phyloP scores from a whole-genome alignment of 192 early-diverging fungal genomes.

The Coemansia sp. region DNA sequence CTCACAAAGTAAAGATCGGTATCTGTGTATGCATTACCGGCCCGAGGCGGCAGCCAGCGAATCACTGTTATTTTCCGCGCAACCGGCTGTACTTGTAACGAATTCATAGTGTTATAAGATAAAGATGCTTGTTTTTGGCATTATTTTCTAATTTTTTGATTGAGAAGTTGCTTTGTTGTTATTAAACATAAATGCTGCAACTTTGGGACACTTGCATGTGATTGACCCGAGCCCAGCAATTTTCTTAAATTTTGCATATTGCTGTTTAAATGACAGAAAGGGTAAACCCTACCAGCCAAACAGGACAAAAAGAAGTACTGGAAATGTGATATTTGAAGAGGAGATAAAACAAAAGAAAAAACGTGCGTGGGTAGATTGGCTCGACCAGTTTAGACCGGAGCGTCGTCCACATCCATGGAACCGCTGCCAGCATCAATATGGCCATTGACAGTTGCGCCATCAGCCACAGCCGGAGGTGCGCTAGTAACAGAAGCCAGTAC shows the following conservation, averaged over 20 bases:
- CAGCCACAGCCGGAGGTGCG: not conserved
- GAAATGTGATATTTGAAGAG: not conserved
- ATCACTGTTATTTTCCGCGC: slow-evolving; percentile 36
- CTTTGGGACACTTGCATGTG: not conserved
- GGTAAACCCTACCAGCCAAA: not conserved
- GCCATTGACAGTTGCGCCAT: not conserved
- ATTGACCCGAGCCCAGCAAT: not conserved
- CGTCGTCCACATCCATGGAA: slow-evolving; percentile 14
- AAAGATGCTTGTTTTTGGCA: not conserved
- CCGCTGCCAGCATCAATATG: not conserved
- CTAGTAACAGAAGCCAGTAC: not conserved
- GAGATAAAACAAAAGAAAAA: not conserved
- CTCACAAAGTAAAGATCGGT: slow-evolving; percentile 38
- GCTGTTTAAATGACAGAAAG: not conserved
- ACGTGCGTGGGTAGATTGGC: not conserved
- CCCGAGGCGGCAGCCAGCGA: slow-evolving; percentile 45
- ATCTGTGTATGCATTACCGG: slow-evolving; percentile 48
- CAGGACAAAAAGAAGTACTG: not conserved
- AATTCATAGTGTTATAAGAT: slow-evolving; percentile 26
- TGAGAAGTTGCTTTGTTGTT: no score
- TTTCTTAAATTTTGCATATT: not conserved
- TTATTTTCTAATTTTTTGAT: not conserved
- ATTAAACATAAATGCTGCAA: not conserved
- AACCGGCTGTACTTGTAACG: slow-evolving; percentile 41
- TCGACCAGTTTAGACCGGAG: not conserved